phyloP scores from a whole-genome alignment of 257 asterid species.

The Scutellaria barbata region DNA sequence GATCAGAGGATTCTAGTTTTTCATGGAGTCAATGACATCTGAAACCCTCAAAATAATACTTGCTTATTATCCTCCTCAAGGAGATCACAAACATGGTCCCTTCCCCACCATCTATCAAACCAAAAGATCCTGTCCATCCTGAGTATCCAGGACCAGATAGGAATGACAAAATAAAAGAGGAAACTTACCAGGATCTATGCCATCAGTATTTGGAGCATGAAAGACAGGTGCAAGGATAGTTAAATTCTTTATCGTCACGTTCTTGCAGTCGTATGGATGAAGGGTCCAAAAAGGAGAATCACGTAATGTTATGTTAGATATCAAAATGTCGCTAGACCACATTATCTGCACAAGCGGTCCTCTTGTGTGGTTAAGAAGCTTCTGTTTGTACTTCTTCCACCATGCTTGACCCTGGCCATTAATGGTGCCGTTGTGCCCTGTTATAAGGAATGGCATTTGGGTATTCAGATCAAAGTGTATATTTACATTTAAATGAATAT shows the following conservation, averaged over 20 bases:
- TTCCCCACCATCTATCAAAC: neutral
- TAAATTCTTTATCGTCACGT: conserved; percentile 61
- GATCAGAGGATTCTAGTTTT: neutral
- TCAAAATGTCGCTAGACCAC: conserved; percentile 73
- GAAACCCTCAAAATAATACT: neutral
- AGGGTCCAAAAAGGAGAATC: conserved; percentile 92
- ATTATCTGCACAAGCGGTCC: conserved; percentile 86
- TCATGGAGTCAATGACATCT: neutral
- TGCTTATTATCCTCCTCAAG: neutral
- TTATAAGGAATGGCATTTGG: conserved; percentile 31
- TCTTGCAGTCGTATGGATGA: conserved; percentile 82
- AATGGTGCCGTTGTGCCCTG: conserved; percentile 85
- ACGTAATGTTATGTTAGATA: conserved; percentile 68
- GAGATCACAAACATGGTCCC: neutral
- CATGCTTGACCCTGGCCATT: conserved; percentile 79
- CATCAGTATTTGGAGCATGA: conserved; percentile 88
- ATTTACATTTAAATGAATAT: conserved; percentile 25
- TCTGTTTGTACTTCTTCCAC: conserved; percentile 74
- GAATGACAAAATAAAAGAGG: conserved; percentile 1
- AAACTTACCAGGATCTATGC: conserved; percentile 78
- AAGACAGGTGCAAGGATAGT: conserved; percentile 72
- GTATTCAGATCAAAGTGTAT: conserved; percentile 33
- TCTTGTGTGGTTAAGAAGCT: conserved; percentile 77
- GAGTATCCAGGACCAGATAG: neutral
- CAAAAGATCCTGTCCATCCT: neutral